Base-by-base conservation (phyloP, 2,329 filamentous ascomycete species). In the Hymenoscyphus salicellus region DNA sequence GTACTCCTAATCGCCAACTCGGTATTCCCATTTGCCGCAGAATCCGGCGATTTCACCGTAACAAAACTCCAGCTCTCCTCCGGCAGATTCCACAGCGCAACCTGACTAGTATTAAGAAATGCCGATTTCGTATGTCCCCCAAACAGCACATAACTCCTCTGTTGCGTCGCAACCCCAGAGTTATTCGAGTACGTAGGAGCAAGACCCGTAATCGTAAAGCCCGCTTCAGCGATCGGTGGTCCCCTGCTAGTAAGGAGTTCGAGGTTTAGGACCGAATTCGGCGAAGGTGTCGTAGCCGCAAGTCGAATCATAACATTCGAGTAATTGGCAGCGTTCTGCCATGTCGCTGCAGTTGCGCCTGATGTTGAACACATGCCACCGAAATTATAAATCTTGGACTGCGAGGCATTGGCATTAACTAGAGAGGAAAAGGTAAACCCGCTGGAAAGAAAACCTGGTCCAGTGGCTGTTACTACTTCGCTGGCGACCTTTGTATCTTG, bases 41-140 rank as follows among this genome's bases (percentile, higher is more conserved):
- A 62, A 32, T 72, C 65, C 1, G 82, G 79, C 3, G 79, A 77
- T 16, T 83, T 79, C n/a, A 93, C 86, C 1, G 83, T 81, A 30
- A 96, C 80, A 75, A 94, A 97, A 32, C 86, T 89, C 94, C 94
- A 98, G 61, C 85, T 89, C 73, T 93, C 88, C 72, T 96, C 90
- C 0, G 94, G 94, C 6, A 97, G 80, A 62, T 88, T 93, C 82
- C 93, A 97, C 1, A 97, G 80, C 0, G 93, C 94, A 1, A 94
- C 86, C 55, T 92, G 91, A 63, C 92, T 96, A 89, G 96, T 97
- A 76, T 97, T 96, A 78, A 97, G 89, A 74, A 97, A 97, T 0
- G 93, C 93, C 17, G 81, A 78, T 70, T 86, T 82, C 0, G 93
- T 96, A 75, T 97, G 93, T 0, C 94, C 94, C 49, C 93, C 94